Evolutionary conservation across 176 grass and related monocot genomes (phyloP).

Genomic region (Bothriochloa decipiens): DNA sequence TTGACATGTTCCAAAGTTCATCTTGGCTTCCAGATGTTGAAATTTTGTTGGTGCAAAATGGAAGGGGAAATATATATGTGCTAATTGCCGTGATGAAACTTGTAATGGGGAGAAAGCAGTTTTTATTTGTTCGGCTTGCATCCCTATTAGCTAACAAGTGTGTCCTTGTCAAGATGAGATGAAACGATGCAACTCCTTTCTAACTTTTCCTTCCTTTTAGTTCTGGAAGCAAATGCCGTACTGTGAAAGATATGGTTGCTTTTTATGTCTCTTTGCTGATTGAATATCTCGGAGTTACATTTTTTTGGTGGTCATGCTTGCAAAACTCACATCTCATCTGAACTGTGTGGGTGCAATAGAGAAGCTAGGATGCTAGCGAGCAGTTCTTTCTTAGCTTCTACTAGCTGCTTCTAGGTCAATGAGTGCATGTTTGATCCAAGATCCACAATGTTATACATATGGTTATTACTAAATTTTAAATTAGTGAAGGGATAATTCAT

Average conservation of each 20-base stretch:
- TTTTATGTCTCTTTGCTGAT: constrained; percentile 15
- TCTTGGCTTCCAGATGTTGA: constrained; percentile 1
- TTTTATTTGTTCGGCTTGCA: constrained; percentile 41
- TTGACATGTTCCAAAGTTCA: not conserved
- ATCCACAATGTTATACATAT: not conserved
- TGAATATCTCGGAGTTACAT: not conserved
- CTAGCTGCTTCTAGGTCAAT: not conserved
- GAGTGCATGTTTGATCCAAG: not conserved
- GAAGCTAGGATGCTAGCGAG: not conserved
- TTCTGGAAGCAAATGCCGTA: constrained; percentile 37
- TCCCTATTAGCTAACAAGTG: constrained; percentile 38
- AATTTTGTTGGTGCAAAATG: constrained; percentile 28
- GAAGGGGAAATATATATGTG: not conserved
- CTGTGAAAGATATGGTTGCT: constrained; percentile 32
- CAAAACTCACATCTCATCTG: not conserved
- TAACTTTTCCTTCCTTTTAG: constrained; percentile 27
- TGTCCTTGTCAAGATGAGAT: constrained; percentile 57
- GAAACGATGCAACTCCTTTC: constrained; percentile 35
- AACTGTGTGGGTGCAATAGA: constrained; percentile 20
- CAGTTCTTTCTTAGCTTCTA: not conserved
- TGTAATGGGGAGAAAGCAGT: constrained; percentile 9
- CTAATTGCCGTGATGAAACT: constrained; percentile 8
- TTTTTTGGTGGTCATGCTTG: not conserved
- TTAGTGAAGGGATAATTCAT: not conserved
- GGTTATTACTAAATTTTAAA: no score